phyloP scores from a whole-genome alignment of 108 stramenopile genomes.

The Schizochytrium sp. region DNA sequence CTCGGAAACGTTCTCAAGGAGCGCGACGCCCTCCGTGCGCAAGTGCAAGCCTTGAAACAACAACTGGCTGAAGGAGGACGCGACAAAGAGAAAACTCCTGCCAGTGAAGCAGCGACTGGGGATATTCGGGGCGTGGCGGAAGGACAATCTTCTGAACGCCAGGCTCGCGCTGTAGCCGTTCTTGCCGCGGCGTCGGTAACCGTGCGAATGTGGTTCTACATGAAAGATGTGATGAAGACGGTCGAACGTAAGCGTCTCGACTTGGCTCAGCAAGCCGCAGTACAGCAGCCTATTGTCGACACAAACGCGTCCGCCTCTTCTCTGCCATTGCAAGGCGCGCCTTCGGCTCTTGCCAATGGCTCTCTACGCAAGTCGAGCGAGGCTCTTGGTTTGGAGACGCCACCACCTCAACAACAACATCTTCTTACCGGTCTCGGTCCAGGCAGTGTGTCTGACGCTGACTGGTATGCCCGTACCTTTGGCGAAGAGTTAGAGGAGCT shows the following conservation, averaged over 20 bases:
- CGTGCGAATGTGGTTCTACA: not conserved
- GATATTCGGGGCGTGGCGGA: too few relatives aligned
- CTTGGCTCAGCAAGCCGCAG: not conserved
- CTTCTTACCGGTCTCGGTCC: not conserved
- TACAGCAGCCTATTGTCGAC: not conserved
- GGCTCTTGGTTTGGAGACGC: too few relatives aligned
- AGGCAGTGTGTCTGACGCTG: not conserved
- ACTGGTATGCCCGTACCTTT: not conserved
- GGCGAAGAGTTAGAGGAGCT: constrained; percentile 51
- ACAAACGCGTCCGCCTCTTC: too few relatives aligned
- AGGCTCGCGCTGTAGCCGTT: not conserved
- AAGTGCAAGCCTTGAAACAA: not conserved
- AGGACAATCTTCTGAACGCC: too few relatives aligned
- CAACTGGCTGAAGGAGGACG: not conserved
- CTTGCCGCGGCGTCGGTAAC: not conserved
- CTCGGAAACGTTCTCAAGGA: not conserved
- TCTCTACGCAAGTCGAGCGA: too few relatives aligned
- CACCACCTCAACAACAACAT: too few relatives aligned
- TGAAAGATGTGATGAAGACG: not conserved
- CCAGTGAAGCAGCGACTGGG: too few relatives aligned
- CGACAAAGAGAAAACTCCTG: too few relatives aligned
- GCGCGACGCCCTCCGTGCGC: not conserved
- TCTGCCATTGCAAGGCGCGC: too few relatives aligned
- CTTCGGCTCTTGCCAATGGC: too few relatives aligned
- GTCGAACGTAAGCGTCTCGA: not conserved